phyloP scores from a whole-genome alignment of 2,329 filamentous ascomycete species.

The Nothomitra cinnamomea region DNA sequence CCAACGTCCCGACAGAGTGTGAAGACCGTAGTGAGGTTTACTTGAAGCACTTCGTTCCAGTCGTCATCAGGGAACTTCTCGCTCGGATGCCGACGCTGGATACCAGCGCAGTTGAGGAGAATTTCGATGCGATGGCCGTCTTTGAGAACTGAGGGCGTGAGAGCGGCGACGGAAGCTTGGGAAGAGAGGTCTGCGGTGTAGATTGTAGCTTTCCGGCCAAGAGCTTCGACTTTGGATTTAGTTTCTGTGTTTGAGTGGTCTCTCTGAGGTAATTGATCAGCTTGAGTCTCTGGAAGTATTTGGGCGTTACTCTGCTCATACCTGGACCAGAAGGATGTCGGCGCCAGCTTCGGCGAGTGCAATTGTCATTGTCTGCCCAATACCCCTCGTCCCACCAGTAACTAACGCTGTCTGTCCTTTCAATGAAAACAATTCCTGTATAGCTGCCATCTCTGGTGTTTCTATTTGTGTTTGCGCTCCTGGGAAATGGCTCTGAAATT shows the following conservation, averaged over 20 bases:
- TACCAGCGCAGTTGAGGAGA: slow-evolving; percentile 73
- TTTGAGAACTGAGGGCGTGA: slow-evolving; percentile 25
- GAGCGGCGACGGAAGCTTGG: slow-evolving; percentile 37
- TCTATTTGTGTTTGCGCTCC: too few species aligned
- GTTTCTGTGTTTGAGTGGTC: slow-evolving; percentile 39
- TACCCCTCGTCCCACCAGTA: slow-evolving; percentile 1
- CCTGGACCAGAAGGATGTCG: slow-evolving; percentile 18
- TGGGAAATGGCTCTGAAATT: too few species aligned
- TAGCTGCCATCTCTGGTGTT: neutral
- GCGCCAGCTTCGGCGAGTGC: slow-evolving; percentile 3
- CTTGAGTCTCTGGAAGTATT: neutral
- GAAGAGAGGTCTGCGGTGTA: slow-evolving; percentile 55
- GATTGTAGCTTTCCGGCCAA: slow-evolving; percentile 49
- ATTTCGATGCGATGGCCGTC: slow-evolving; percentile 47
- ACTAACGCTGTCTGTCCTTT: neutral
- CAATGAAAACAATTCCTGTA: neutral
- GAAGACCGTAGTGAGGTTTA: slow-evolving; percentile 75
- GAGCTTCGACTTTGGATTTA: slow-evolving; percentile 41
- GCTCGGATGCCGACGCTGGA: slow-evolving; percentile 62
- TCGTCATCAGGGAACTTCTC: slow-evolving; percentile 60
- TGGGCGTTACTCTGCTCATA: slow-evolving; percentile 19
- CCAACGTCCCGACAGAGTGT: slow-evolving; percentile 60
- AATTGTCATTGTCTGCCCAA: slow-evolving; percentile 3
- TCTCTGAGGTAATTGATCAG: slow-evolving; percentile 23
- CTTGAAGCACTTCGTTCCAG: slow-evolving; percentile 63